Conservation (phyloP, 768 basidiomycete species). For the Suillus subluteus region DNA sequence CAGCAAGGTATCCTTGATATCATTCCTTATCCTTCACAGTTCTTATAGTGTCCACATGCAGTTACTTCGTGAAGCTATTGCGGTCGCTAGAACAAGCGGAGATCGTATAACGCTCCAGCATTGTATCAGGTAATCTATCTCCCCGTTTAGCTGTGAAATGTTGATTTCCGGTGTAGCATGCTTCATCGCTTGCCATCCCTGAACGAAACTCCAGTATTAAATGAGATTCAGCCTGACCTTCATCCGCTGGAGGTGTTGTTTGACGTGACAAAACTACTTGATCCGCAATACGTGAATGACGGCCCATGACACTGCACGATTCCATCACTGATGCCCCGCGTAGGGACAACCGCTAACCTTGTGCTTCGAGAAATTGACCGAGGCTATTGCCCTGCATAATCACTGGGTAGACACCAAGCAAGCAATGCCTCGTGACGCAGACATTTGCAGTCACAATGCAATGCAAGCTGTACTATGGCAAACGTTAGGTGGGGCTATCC, state of each 20-base stretch:
- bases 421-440: conserved; percentile 50
- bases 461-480: conserved; percentile 78
- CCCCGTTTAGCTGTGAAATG: conserved; percentile 6
- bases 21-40: background rate
- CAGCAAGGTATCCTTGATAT: conserved; percentile 52
- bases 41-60: conserved; percentile 32
- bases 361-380: conserved; percentile 67
- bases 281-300: conserved; percentile 57
- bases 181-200: conserved; percentile 68
- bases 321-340: conserved; percentile 7
- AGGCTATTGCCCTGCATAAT: conserved; percentile 72
- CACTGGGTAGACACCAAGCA: conserved; percentile 67
- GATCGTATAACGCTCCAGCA: conserved; percentile 78
- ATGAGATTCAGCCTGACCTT: conserved; percentile 75
- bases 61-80: conserved; percentile 78
- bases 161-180: conserved; percentile 47
- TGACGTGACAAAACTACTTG: conserved; percentile 77
- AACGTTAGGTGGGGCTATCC: conserved; percentile 54
- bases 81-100: conserved; percentile 70
- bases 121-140: conserved; percentile 60
- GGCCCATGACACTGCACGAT: conserved; percentile 2
- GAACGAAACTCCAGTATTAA: conserved; percentile 55
- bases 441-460: conserved; percentile 74
- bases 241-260: conserved; percentile 78
- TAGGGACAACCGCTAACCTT: conserved; percentile 74